Conservation (phyloP, 192 early-diverging fungal genomes). For the Entomortierella chlamydospora region DNA sequence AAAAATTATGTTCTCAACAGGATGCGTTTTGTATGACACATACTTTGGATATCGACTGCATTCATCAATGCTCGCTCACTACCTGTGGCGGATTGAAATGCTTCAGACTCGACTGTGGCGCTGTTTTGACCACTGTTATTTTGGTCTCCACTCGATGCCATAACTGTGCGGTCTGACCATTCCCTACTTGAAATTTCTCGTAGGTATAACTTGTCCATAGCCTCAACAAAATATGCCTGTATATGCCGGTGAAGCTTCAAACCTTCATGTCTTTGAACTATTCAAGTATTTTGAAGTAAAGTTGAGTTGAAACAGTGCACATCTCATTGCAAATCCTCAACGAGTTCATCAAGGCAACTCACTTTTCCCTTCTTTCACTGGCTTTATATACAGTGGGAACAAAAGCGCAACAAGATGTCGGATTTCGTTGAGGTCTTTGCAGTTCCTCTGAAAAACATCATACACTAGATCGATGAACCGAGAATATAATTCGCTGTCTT, state of each 20-base stretch:
- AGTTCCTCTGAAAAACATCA: slow-evolving; percentile 83
- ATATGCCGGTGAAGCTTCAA: slow-evolving; percentile 80
- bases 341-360: slow-evolving; percentile 4
- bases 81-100: background rate
- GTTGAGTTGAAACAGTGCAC: too few relatives aligned
- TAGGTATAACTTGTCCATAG: slow-evolving; percentile 87
- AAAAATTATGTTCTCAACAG: too few relatives aligned
- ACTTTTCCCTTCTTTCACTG: slow-evolving; percentile 80
- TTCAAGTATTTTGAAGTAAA: background rate
- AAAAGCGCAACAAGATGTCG: slow-evolving; percentile 83
- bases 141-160: slow-evolving; percentile 19
- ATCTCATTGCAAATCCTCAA: too few relatives aligned
- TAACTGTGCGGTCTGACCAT: slow-evolving; percentile 68
- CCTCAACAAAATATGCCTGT: slow-evolving; percentile 85
- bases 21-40: too few relatives aligned
- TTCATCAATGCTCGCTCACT: slow-evolving; percentile 39
- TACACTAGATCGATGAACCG: slow-evolving; percentile 85
- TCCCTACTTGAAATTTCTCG: slow-evolving; percentile 92
- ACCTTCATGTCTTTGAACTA: slow-evolving; percentile 73
- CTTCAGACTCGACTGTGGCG: background rate
- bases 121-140: slow-evolving; percentile 9
- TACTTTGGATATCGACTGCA: slow-evolving; percentile 41
- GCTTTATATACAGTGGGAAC: slow-evolving; percentile 90
- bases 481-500: slow-evolving; percentile 73
- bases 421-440: slow-evolving; percentile 89